Evolutionary conservation across 1,284 basidiomycete species (phyloP), one percentile per base, ranked within the genome.

Genomic region (Tilletia caries): DNA sequence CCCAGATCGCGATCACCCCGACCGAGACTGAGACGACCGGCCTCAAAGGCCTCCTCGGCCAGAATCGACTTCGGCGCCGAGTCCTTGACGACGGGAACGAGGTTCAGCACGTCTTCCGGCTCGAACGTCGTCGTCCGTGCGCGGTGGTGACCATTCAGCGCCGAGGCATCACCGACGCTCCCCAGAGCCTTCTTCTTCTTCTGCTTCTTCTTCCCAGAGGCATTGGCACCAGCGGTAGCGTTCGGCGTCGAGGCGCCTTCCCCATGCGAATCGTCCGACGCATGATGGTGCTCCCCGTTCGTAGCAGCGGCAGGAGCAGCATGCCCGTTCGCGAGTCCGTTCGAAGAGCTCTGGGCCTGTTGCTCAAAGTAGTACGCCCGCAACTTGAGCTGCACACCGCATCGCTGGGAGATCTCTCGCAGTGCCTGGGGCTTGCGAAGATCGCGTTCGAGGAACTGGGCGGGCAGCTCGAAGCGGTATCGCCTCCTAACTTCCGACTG

Each of bases 31-130:
- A 84, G 82, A 62, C 86, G 83, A 34, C 87, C 87, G 41, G 85
- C 85, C 71, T 86, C 85, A 70, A 88, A 86, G 25, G 86, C 85
- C 75, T 88, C 86, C 70, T 88, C 87, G 29, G 86, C 86, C 43
- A 87, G 82, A 18, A 83, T 72, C 71, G 85, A 85, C 71, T 84
- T 83, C 54, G 86, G 85, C 32, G 85, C 85, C 27, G 86, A 85
- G 37, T 85, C 84, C 78, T 87, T 86, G 77, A 88, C 83, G 54
- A 87, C 75, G 1, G 87, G 87, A 32, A 86, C 78, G 66, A 88
- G 74, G 68, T 86, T 85, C 69, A 88, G 81, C 23, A 88, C 80
- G 73, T 88, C 87, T 44, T 84, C 82, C 3, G 87, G 84, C 71
- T 83, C 84, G 73, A 88, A 87, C 1, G 85, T 85, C 44, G 80